These are phyloP conservation scores for Tolypocladium amazonense DNA, from an alignment of 2,329 filamentous ascomycete species.

Conservation along the genomic window DNA sequence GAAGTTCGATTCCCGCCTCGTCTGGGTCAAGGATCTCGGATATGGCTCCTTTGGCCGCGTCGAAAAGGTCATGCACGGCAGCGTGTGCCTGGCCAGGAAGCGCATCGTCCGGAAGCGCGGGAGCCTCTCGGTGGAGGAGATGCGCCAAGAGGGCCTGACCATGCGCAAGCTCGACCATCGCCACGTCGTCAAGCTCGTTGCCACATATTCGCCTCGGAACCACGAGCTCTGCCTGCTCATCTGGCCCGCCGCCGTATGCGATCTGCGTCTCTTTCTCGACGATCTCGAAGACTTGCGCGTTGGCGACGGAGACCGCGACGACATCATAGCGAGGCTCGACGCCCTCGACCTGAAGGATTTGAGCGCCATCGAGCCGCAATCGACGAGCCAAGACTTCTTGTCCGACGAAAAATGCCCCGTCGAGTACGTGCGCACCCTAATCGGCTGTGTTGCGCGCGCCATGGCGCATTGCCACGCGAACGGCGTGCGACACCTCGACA, in stretches of 20 bases:
- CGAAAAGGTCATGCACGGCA: slow-evolving; percentile 28
- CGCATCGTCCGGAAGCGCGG: slow-evolving; percentile 24
- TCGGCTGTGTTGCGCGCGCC: slow-evolving; percentile 34
- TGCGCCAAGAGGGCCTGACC: slow-evolving; percentile 33
- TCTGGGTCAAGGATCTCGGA: slow-evolving; percentile 26
- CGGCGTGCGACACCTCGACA: slow-evolving; percentile 33
- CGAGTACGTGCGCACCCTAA: slow-evolving; percentile 28
- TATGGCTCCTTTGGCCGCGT: slow-evolving; percentile 32
- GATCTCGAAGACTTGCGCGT: slow-evolving; percentile 30
- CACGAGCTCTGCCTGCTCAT: slow-evolving; percentile 33
- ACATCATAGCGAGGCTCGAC: slow-evolving; percentile 26
- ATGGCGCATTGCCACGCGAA: slow-evolving; percentile 30
- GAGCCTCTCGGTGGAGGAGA: slow-evolving; percentile 24
- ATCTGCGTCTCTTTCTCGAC: slow-evolving; percentile 28
- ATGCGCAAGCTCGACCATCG: slow-evolving; percentile 37
- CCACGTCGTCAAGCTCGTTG: slow-evolving; percentile 36
- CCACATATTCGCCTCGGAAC: slow-evolving; percentile 30
- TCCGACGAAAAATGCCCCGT: slow-evolving; percentile 22
- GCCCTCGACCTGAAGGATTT: slow-evolving; percentile 26
- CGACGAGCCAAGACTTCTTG: slow-evolving; percentile 10
- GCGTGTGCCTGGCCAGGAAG: slow-evolving; percentile 34
- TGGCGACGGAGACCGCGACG: slow-evolving; percentile 27
- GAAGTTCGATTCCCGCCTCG: slow-evolving; percentile 20
- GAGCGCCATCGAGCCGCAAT: slow-evolving; percentile 20
- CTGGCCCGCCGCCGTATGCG: slow-evolving; percentile 37